Conservation (phyloP, 2,329 filamentous ascomycete species). For the Phyllosticta citriasiana region DNA sequence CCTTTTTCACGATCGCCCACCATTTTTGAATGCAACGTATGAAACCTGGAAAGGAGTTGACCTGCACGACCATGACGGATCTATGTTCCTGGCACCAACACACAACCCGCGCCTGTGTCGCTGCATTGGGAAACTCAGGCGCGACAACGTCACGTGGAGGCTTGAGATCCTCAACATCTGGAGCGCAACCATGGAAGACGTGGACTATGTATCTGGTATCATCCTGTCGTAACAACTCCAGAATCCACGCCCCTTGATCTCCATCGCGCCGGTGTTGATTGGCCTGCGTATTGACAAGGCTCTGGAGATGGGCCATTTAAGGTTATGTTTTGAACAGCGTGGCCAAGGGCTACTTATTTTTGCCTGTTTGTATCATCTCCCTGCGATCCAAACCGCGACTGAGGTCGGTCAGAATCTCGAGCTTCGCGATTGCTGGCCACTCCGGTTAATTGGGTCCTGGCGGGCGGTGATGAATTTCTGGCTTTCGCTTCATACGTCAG, state of each 20-base stretch:
- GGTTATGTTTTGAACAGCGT: background rate
- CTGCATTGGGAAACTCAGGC: constrained; percentile 40
- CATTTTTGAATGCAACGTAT: constrained; percentile 41
- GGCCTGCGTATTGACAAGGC: background rate
- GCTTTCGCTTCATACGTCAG: background rate
- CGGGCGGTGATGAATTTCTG: background rate
- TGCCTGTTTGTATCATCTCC: background rate
- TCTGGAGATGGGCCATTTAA: background rate
- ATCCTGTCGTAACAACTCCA: constrained; percentile 2
- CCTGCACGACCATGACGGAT: constrained; percentile 35
- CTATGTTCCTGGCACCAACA: constrained; percentile 30
- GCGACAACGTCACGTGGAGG: constrained; percentile 33
- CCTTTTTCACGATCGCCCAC: constrained; percentile 49
- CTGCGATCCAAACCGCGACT: background rate
- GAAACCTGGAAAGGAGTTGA: constrained; percentile 36
- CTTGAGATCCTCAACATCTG: constrained; percentile 42
- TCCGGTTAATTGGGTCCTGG: background rate
- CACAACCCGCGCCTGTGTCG: constrained; percentile 33
- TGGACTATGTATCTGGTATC: constrained; percentile 41
- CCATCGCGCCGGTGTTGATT: background rate
- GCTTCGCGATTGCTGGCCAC: background rate
- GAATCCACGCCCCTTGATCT: background rate
- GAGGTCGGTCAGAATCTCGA: background rate
- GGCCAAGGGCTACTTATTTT: background rate
- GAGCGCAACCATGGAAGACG: constrained; percentile 44